Conservation (phyloP, 345 rosid species). For the Gynandropsis gynandra region DNA sequence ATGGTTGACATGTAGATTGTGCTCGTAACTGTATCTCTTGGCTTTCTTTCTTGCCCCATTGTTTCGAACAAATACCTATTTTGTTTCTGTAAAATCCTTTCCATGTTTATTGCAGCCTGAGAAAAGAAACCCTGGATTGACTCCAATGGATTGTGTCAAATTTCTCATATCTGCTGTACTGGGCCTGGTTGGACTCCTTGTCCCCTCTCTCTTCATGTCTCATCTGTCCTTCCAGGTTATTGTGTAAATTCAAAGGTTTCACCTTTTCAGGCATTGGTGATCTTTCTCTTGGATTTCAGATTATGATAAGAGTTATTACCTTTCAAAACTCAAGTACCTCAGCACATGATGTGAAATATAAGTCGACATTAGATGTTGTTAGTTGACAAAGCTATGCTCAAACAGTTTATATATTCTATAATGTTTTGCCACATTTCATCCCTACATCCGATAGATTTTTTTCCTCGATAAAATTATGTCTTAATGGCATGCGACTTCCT, state of each 20-base stretch:
- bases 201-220: not conserved
- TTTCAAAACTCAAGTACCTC: too few relatives aligned
- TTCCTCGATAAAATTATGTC: too few relatives aligned
- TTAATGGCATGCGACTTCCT: too few relatives aligned
- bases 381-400: too few relatives aligned
- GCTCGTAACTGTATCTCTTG: conserved; percentile 50
- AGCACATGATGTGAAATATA: too few relatives aligned
- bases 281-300: too few relatives aligned
- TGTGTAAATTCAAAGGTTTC: conserved; percentile 5
- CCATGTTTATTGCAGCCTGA: conserved; percentile 68
- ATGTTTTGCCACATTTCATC: too few relatives aligned
- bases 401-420: too few relatives aligned
- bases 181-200: conserved; percentile 67
- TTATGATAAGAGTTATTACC: too few relatives aligned
- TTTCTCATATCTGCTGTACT: conserved; percentile 81
- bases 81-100: conserved; percentile 13
- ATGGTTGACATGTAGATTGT: conserved; percentile 99
- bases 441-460: too few relatives aligned
- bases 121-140: conserved; percentile 92
- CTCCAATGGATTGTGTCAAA: conserved; percentile 99
- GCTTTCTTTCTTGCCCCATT: not conserved
- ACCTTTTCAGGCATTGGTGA: too few relatives aligned
- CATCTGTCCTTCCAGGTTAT: conserved; percentile 8
- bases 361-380: too few relatives aligned
- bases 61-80: not conserved